Base-by-base conservation (phyloP, 1,284 basidiomycete species). In the Papiliotrema fonsecae region DNA sequence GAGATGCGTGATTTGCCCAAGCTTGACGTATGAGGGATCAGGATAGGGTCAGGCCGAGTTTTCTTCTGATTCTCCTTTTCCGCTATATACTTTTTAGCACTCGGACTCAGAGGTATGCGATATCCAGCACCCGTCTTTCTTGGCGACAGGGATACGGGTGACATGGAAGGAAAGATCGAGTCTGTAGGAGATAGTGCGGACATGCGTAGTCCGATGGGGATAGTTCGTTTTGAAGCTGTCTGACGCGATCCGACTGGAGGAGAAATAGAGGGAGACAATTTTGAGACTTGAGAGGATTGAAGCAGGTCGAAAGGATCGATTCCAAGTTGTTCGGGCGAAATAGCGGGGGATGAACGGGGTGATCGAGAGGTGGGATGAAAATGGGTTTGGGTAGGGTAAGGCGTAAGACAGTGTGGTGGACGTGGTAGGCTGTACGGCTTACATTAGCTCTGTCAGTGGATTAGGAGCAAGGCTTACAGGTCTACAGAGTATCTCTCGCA, bases 321-420 rank as follows among this genome's bases (percentile, higher is more conserved):
- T 13, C 35, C 14, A 14, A 44, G 31, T 6, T 44, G 19, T 14
- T 30, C 42, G 2, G 27, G 42, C 14, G 42, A 44, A 13, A 44
- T 19, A n/a, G 42, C 41, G 10, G 44, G 44, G 5, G 44, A 37
- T 6, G 44, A 45, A 4, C 36, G 44, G 7, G 44, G 44, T 4
- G 38, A 46, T 7, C 45, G 32, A 2, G 30, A 36, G 11, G 41
- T 13, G 25, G 21, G 37, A 4, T 6, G 27, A 34, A 52, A 52
- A 13, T 10, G 26, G 18, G 36, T 16, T 31, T 48, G 46, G 16
- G 39, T 40, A 16, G 50, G 54, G 22, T 55, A 55, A 14, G 54
- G 51, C 3, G 51, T 52, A 2, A 52, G 46, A 28, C 51, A 51
- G 22, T 50, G 44, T 18, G 53, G 53, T 5, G 50, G 32, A 2